Base-by-base conservation (phyloP, 352 stramenopile genomes). In the Globisporangium iwayamae region DNA sequence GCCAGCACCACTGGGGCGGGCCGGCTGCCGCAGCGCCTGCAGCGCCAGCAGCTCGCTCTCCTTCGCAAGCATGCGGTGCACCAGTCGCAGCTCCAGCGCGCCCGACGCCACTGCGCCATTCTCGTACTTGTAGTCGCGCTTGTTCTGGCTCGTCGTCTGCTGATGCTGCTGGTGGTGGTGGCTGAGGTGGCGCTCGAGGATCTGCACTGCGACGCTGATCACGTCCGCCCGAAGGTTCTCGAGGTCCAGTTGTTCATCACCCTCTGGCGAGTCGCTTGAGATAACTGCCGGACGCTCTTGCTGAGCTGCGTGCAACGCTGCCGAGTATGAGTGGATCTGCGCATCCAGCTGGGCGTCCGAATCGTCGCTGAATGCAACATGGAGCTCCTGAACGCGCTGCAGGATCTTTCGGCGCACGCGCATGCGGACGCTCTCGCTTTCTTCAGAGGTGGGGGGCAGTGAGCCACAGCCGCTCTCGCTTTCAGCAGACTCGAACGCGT, bases 41-140 rank as follows among this genome's bases (percentile, higher is more conserved):
- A 75, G 46, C n/a, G 47, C 20, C 11, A 73, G 55, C n/a, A 75
- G 52, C 47, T 75, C 68, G 43, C 61, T 64, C 62, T 78, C 71
- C 45, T 78, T 78, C n/a, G 63, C 43, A 4, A 75, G 62, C 71
- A 75, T 75, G 59, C 68, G 71, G 48, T 75, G 65, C 32, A 73
- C 68, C 9, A 78, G 65, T 6, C 54, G 47, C 4, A 75, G 68
- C 50, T 78, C 71, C 0, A 78, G 43, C 3, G n/a, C 9, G 0
- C 25, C 9, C 4, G n/a, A 4, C 5, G 30, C n/a, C 10, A 25
- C 32, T 8, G 39, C 14, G 39, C 39, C 32, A 38, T 6, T 34
- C 20, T 56, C 50, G 2, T 67, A 45, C 39, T 69, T 14, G 1
- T 6, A 22, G 13, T 34, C 50, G 2, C 66, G 50, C 39, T 69